phyloP scores from a whole-genome alignment of 2,329 filamentous ascomycete genomes.

The Alternaria sp. region DNA sequence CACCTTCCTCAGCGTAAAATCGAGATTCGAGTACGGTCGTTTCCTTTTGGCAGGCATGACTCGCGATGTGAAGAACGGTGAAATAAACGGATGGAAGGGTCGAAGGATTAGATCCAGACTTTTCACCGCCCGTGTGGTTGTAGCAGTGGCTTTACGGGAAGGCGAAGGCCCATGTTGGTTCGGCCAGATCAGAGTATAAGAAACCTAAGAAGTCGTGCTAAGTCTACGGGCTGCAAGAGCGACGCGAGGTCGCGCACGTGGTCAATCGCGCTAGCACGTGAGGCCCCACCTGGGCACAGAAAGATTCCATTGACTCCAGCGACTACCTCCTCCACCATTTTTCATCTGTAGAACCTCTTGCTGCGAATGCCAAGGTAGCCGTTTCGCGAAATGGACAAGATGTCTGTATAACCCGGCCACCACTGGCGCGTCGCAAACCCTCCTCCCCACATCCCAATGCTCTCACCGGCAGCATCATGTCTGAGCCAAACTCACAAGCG shows the following conservation, averaged over 20 bases:
- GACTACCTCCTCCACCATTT: not conserved
- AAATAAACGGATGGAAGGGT: not conserved
- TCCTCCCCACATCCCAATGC: not conserved
- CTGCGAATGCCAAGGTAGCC: not conserved
- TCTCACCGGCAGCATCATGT: slow-evolving; percentile 4
- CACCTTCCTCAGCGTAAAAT: slow-evolving; percentile 74
- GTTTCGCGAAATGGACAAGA: not conserved
- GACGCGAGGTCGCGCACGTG: slow-evolving; percentile 10
- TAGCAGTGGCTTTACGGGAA: not conserved
- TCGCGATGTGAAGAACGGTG: not conserved
- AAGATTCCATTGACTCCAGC: not conserved
- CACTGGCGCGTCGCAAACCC: not conserved
- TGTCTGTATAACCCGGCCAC: not conserved
- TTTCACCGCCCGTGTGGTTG: not conserved
- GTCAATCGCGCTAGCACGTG: slow-evolving; percentile 30
- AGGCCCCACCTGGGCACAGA: not conserved
- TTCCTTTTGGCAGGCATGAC: slow-evolving; percentile 43
- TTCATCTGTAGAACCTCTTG: not conserved
- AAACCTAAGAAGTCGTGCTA: not conserved
- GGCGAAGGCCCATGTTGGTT: slow-evolving; percentile 5
- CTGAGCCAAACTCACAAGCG: not conserved
- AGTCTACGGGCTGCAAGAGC: not conserved
- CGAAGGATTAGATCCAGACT: not conserved
- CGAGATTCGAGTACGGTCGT: slow-evolving; percentile 62
- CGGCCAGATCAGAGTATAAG: not conserved